A percentile compares a stretch with the other conserved stretches of the same genome.
These are phyloP conservation scores for Xylaria acuta DNA, from an alignment of 495 filamentous ascomycete genomes.

Conservation along the genomic window DNA sequence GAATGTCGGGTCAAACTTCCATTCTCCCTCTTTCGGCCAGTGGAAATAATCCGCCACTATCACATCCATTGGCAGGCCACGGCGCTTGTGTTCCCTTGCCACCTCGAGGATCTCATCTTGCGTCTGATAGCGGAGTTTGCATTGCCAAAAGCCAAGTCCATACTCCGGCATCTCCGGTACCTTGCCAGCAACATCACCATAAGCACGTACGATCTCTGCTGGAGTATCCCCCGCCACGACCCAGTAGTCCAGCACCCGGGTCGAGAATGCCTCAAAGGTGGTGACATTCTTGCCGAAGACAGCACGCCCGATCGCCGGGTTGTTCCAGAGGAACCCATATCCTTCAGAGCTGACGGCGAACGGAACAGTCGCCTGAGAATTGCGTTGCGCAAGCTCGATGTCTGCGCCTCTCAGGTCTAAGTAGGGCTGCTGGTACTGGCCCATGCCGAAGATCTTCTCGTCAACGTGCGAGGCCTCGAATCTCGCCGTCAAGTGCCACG, in stretches of 20 bases:
- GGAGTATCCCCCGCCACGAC: conserved; percentile 61
- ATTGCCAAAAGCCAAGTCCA: conserved; percentile 68
- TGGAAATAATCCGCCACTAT: conserved; percentile 68
- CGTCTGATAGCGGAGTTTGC: conserved; percentile 65
- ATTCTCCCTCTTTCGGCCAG: conserved; percentile 65
- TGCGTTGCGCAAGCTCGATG: conserved; percentile 66
- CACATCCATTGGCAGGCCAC: conserved; percentile 60
- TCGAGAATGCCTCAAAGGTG: conserved; percentile 63
- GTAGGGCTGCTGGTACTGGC: conserved; percentile 65
- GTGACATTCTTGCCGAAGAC: conserved; percentile 64
- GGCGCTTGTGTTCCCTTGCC: conserved; percentile 58
- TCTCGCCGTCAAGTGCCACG: conserved; percentile 58
- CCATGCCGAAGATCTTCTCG: conserved; percentile 68
- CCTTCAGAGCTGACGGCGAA: conserved; percentile 61
- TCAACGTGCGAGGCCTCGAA: conserved; percentile 57
- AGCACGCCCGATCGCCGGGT: conserved; percentile 61
- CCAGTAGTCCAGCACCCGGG: conserved; percentile 63
- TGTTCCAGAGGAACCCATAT: conserved; percentile 67
- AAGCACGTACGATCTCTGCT: conserved; percentile 58
- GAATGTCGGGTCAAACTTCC: conserved; percentile 62
- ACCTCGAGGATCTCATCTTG: conserved; percentile 63
- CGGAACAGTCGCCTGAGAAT: conserved; percentile 64
- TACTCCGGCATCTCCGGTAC: conserved; percentile 69
- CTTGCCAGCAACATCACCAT: conserved; percentile 57
- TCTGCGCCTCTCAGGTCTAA: conserved; percentile 63